Evolutionary conservation across 306 rosid species (phyloP), one percentile per base, ranked within the genome.

Genomic region (Styphnolobium japonicum): DNA sequence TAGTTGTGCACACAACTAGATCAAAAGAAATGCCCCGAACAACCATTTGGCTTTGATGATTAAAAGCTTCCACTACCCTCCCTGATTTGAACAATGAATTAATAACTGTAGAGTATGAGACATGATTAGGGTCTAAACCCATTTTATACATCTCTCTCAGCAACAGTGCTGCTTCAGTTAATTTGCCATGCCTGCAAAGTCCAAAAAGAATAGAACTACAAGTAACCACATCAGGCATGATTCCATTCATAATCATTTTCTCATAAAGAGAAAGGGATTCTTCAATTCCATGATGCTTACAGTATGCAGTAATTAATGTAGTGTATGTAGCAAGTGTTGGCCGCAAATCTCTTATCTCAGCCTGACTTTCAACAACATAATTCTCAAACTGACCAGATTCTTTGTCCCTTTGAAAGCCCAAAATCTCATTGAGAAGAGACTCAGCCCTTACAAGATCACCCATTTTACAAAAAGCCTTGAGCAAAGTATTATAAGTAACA

Each of bases 211-310:
- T 85, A 77, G 90, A 87, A 77, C 85, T 90, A 77, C 81, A 87
- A 36, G 96, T 82, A 73, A 92, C 90, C 58, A 87, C 85, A 85
- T 95, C 99, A 6, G 96, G 98, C 74, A 85, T 81, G 77, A 87
- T 61, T 71, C 89, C 93, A 66, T 53, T 85, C 76, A 69, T 80
- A 68, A 95, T 86, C 98, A 95, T 93, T 80, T 86, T 87, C 90
- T 90, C 89, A 36, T 87, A 91, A 68, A 91, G 53, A 71, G 88
- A 85, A 84, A 81, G 86, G 76, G 93, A 90, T 73, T 90, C 92
- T 71, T 86, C 92, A 64, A 85, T 81, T 67, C 85, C 86, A 36
- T 37, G 64, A 56, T 78, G 87, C 86, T 90, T 86, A 64, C 86
- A 69, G 58, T 85, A 89, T 0, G 90, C 93, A 72, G 83, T 75